Percentiles rank a stretch among this genome's conserved stretches.
phyloP scores from a whole-genome alignment of 306 rosid genomes.

The Echinosophora koreensis region DNA sequence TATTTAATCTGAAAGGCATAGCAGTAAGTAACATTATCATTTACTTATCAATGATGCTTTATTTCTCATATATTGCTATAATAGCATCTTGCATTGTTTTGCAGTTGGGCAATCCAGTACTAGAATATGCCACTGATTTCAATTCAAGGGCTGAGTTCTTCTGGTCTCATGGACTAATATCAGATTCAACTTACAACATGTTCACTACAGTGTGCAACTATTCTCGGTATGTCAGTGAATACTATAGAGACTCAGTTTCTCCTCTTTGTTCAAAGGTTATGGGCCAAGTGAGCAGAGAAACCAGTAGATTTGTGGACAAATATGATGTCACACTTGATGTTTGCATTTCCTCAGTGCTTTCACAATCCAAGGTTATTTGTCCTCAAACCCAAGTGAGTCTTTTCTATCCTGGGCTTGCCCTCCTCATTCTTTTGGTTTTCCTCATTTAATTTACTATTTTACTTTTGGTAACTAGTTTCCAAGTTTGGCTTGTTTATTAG shows the following conservation, averaged over 20 bases:
- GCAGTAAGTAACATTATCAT: conserved; percentile 56
- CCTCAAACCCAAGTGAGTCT: conserved; percentile 62
- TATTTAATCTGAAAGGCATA: conserved; percentile 73
- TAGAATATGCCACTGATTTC: conserved; percentile 61
- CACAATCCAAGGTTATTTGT: conserved; percentile 65
- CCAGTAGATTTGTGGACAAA: conserved; percentile 80
- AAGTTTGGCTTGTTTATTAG: conserved; percentile 23
- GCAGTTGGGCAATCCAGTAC: conserved; percentile 65
- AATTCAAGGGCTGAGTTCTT: conserved; percentile 65
- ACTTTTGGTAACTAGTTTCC: conserved; percentile 6
- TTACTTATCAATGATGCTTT: conserved; percentile 23
- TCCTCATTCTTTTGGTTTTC: neutral
- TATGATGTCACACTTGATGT: conserved; percentile 85
- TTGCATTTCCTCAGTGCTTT: conserved; percentile 73
- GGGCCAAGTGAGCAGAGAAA: conserved; percentile 73
- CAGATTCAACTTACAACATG: conserved; percentile 60
- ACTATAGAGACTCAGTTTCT: conserved; percentile 57
- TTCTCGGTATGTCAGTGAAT: conserved; percentile 59
- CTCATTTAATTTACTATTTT: neutral
- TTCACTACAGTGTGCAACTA: conserved; percentile 59
- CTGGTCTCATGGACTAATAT: conserved; percentile 68
- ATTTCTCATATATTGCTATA: conserved; percentile 1
- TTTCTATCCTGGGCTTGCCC: neutral
- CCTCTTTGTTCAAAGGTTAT: conserved; percentile 65
- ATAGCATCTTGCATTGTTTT: conserved; percentile 16